These are phyloP conservation scores for Pezicula neosporulosa DNA, from an alignment of 2,329 filamentous ascomycete genomes.

Conservation along the genomic window DNA sequence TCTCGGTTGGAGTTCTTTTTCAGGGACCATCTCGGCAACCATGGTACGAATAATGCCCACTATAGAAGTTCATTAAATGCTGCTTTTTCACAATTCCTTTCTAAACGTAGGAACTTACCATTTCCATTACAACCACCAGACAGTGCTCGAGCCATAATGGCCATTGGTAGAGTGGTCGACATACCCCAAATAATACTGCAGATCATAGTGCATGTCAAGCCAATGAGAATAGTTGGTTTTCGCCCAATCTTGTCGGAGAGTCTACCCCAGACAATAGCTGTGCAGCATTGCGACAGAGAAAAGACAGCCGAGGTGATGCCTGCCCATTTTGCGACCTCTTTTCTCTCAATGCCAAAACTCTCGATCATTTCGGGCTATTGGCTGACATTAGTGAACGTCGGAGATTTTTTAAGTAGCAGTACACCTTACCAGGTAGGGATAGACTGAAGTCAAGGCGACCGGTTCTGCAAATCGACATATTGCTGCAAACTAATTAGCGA, in stretches of 20 bases:
- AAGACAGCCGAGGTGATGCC: constrained; percentile 71
- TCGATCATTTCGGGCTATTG: constrained; percentile 78
- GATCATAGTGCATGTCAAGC: constrained; percentile 74
- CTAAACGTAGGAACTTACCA: constrained; percentile 34
- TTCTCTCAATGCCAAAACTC: constrained; percentile 67
- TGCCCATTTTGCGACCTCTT: constrained; percentile 78
- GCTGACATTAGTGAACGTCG: constrained; percentile 9
- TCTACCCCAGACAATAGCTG: constrained; percentile 72
- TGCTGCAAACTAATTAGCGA: constrained; percentile 41
- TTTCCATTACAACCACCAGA: constrained; percentile 86
- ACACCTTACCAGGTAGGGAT: constrained; percentile 37
- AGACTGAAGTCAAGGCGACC: constrained; percentile 55
- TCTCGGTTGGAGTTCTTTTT: constrained; percentile 79
- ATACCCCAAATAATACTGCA: constrained; percentile 82
- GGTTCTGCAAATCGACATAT: constrained; percentile 78
- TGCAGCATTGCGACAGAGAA: constrained; percentile 67
- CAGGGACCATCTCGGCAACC: constrained; percentile 88
- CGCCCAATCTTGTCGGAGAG: constrained; percentile 76
- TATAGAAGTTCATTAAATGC: constrained; percentile 27
- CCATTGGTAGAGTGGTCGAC: constrained; percentile 75
- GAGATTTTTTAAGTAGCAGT: background rate
- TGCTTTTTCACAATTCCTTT: background rate
- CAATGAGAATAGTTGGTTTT: constrained; percentile 75
- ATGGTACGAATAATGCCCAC: constrained; percentile 90
- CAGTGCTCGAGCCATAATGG: constrained; percentile 73